Percentiles rank a stretch among this genome's conserved stretches.
phyloP scores from a whole-genome alignment of 108 stramenopile genomes.

The Cyclostephanos tholiformis region DNA sequence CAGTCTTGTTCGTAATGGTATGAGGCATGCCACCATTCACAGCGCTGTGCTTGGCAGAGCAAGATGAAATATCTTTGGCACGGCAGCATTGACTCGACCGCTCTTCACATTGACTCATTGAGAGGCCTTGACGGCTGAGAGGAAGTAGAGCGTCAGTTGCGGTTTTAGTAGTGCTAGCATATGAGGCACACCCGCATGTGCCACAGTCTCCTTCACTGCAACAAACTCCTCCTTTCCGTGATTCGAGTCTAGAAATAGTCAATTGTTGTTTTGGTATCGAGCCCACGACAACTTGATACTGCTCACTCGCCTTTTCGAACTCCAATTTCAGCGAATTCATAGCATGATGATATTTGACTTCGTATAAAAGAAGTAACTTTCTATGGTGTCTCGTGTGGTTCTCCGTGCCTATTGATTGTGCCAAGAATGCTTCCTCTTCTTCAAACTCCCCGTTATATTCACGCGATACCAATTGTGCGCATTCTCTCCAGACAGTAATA shows the following conservation, averaged over 20 bases:
- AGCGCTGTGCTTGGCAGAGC: neutral
- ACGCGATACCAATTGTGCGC: constrained; percentile 19
- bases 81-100: constrained; percentile 8
- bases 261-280: constrained; percentile 35
- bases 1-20: neutral
- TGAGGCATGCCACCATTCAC: neutral
- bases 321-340: constrained; percentile 59
- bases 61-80: constrained; percentile 14
- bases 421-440: neutral
- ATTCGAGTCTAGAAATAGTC: constrained; percentile 2
- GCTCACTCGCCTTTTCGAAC: constrained; percentile 28
- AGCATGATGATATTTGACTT: constrained; percentile 81
- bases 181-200: neutral
- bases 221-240: constrained; percentile 2
- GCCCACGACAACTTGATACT: constrained; percentile 34
- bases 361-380: constrained; percentile 73
- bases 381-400: constrained; percentile 1
- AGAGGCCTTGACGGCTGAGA: neutral
- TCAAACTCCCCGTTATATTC: constrained; percentile 10
- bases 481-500: constrained; percentile 20
- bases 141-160: neutral
- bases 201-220: constrained; percentile 15
- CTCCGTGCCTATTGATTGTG: constrained; percentile 25
- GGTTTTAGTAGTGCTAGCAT: neutral
- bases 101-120: neutral